phyloP scores from a whole-genome alignment of 345 rosid genomes.

The Eucalyptus regnans region DNA sequence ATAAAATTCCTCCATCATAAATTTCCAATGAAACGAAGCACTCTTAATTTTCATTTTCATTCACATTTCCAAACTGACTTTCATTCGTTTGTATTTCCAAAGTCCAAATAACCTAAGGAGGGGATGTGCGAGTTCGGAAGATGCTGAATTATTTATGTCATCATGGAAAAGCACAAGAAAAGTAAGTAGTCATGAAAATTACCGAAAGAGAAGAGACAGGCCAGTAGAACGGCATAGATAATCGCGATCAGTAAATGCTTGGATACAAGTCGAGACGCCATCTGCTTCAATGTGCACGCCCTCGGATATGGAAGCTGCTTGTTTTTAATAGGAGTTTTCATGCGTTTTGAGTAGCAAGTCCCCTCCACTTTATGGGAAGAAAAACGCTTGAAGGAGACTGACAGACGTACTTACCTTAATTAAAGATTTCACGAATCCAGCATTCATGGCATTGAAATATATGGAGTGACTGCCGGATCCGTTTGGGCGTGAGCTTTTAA shows the following conservation, averaged over 20 bases:
- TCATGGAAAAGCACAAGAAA: neutral
- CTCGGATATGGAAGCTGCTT: neutral
- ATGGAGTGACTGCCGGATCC: neutral
- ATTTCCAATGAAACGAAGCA: neutral
- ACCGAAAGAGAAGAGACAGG: neutral
- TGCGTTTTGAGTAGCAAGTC: neutral
- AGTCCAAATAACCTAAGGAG: neutral
- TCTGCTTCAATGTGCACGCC: neutral
- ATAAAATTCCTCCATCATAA: neutral
- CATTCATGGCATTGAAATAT: neutral
- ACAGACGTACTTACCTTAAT: neutral
- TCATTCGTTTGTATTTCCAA: neutral
- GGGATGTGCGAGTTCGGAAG: neutral
- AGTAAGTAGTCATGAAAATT: neutral
- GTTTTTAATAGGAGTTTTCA: neutral
- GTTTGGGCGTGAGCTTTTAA: neutral
- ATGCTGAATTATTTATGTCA: neutral
- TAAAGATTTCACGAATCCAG: neutral
- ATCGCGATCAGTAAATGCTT: neutral
- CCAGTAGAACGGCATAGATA: neutral
- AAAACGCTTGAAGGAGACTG: neutral
- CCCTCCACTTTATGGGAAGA: neutral
- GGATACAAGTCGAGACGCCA: neutral
- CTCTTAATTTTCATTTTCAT: neutral
- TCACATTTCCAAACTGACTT: neutral